Percentiles rank a stretch among this genome's conserved stretches.
These are phyloP conservation scores for Marasmius tenuissimus DNA, from an alignment of 1,284 basidiomycete genomes.

Conservation along the genomic window DNA sequence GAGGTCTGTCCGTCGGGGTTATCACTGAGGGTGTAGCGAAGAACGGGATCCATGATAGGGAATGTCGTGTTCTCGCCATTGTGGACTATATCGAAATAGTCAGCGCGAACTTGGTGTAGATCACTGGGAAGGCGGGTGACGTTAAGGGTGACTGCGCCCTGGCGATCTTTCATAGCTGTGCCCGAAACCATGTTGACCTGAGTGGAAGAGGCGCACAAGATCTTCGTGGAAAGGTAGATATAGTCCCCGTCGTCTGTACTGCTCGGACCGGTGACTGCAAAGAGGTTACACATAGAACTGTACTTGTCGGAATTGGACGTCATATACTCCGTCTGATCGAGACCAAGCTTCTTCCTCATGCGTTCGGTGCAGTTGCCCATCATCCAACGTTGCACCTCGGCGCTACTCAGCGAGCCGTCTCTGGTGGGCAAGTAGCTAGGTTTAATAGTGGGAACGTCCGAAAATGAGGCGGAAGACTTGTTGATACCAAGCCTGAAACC, in stretches of 20 bases:
- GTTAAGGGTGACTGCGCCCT: constrained; percentile 7
- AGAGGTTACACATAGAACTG: constrained; percentile 6
- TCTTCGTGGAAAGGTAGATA: constrained; percentile 6
- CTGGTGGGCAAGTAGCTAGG: background rate
- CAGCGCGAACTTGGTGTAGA: constrained; percentile 15
- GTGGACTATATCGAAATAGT: constrained; percentile 12
- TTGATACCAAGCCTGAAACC: background rate
- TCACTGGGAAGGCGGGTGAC: constrained; percentile 19
- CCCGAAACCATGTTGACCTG: constrained; percentile 22
- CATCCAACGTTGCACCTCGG: background rate
- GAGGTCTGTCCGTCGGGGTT: constrained; percentile 13
- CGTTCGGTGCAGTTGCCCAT: constrained; percentile 2
- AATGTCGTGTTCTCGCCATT: constrained; percentile 3
- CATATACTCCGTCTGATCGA: background rate
- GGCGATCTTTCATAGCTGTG: constrained; percentile 13
- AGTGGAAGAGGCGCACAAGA: constrained; percentile 20
- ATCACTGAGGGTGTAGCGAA: constrained; percentile 16
- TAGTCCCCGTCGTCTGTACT: background rate
- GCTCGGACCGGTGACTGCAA: constrained; percentile 14
- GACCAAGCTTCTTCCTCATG: background rate
- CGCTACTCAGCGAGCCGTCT: background rate
- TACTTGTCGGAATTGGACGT: background rate
- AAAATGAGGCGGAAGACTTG: background rate
- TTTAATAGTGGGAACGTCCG: background rate
- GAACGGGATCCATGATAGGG: constrained; percentile 8